Evolutionary conservation across 345 rosid genomes (phyloP), one percentile per base, ranked within the genome.

Genomic region (Capsella bursapastoris): DNA sequence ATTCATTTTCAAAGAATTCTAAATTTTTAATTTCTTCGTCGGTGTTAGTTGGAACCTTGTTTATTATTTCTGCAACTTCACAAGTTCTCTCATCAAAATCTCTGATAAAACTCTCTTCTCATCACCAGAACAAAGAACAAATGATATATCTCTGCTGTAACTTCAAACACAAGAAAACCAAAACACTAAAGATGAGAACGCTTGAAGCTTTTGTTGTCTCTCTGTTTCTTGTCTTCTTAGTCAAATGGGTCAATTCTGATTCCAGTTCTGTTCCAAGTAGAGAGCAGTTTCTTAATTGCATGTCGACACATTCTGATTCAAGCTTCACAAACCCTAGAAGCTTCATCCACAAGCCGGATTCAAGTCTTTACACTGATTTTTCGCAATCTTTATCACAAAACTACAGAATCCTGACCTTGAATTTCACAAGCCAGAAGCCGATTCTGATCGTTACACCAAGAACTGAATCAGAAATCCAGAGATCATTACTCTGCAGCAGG

Each of bases 391-490:
- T 48, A 35, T 68, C 70, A 2, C 75, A 34, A 56, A 76, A 55
- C 52, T 70, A 69, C 45, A 63, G 58, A 47, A 56, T 69, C 18
- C 29, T 65, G 14, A 76, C 37, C 59, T 70, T 76, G 53, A 76
- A 76, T 62, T 76, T 76, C 71, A 55, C 80, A 55, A 76, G 80
- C 75, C 66, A 62, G 44, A 86, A 69, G 57, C 95, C 92, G 2
- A 34, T 73, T 13, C 32, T 79, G 48, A 84, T 82, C 14, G 8
- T 82, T 62, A 75, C 86, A n/a, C 83, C 92, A 2, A 58, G 50
- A 5, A 79, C 69, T 10, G 82, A 66, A n/a, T 64, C 82, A 11
- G 91, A 85, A 60, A 77, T 88, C 76, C 87, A 78, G 32, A 87
- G 85, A n/a, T 44, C 89, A 16, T 57, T 86, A 16, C 78, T 64